These are phyloP conservation scores for Coniochaeta sp. DNA, from an alignment of 2,329 filamentous ascomycete genomes.

Conservation along the genomic window DNA sequence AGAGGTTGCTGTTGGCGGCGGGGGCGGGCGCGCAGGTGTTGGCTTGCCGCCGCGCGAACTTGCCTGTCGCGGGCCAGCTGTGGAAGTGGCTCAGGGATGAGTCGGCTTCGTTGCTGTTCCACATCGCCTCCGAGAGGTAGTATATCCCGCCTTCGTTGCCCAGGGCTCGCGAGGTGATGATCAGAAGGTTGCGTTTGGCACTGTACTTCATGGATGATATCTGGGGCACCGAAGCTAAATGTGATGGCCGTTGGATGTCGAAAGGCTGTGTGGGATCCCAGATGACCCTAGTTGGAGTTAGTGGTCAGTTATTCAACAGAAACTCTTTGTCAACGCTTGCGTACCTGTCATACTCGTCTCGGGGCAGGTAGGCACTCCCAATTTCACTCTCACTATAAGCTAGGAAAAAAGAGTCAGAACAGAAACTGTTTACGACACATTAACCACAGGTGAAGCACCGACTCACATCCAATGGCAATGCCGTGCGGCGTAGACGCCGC, in stretches of 20 bases:
- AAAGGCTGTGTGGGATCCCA: neutral
- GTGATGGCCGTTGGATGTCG: neutral
- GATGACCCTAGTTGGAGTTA: constrained; percentile 6
- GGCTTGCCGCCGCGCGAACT: constrained; percentile 20
- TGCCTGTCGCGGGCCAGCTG: neutral
- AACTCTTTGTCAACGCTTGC: constrained; percentile 3
- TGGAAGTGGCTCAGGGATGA: neutral
- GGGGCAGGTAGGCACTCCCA: constrained; percentile 33
- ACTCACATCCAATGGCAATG: constrained; percentile 9
- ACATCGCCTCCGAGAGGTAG: constrained; percentile 29
- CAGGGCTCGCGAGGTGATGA: constrained; percentile 32
- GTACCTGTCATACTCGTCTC: constrained; percentile 35
- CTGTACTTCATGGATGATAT: constrained; percentile 42
- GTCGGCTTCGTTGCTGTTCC: constrained; percentile 6
- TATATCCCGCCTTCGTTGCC: constrained; percentile 23
- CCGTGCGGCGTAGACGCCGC: no score
- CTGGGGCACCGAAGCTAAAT: constrained; percentile 15
- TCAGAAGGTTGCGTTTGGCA: constrained; percentile 33
- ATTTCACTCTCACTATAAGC: constrained; percentile 27
- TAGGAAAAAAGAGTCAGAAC: constrained; percentile 12
- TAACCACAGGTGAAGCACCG: neutral
- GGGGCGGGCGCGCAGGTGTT: constrained; percentile 36
- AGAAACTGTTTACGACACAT: constrained; percentile 6
- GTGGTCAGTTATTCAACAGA: no score
- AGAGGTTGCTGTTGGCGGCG: constrained; percentile 22